Base-by-base conservation (phyloP, 495 filamentous ascomycete genomes). In the Cryomyces minteri region DNA sequence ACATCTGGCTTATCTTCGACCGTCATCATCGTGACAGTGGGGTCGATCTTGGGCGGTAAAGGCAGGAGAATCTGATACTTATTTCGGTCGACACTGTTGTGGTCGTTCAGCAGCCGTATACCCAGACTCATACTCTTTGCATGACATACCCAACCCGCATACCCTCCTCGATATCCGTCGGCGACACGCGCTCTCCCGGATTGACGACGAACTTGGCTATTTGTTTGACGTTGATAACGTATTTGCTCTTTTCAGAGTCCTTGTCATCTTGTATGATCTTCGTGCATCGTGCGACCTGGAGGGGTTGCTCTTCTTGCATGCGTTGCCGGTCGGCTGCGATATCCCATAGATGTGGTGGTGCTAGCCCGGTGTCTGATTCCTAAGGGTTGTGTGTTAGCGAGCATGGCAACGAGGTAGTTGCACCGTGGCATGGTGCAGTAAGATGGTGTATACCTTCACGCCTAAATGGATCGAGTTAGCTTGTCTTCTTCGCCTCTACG, bases 211-310 rank as follows among this genome's bases (percentile, higher is more conserved):
- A 98, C 66, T 98, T 98, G 60, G 90, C 90, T 50, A 98, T 96
- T 62, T 98, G 90, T 67, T 98, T 98, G 53, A 98, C 90, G 64
- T 96, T 98, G 74, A 98, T 98, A 58, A 98, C 88, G 70, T 98
- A 98, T 79, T 96, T 96, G 75, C 82, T 90, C 76, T 98, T 98
- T 54, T 94, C 85, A 31, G 80, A 67, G 67, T 98, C 88, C 67
- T 93, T 90, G 60, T 94, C 90, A 63, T 94, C 87, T 47, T 83
- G 78, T 49, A 98, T 98, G 62, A 98, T 98, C 73, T 98, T 98
- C 43, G 90, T 98, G 71, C 90, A 98, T 52, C 90, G 76, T 52
- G 90, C 92, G 34, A 98, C 90, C 67, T 98, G 90, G 52, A 98
- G 70, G 25, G 90, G 92, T 59, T 98, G 90, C 67, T 98, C 90